These are phyloP conservation scores for Carex pumila DNA, from an alignment of 176 grass and related monocot species.

Conservation along the genomic window DNA sequence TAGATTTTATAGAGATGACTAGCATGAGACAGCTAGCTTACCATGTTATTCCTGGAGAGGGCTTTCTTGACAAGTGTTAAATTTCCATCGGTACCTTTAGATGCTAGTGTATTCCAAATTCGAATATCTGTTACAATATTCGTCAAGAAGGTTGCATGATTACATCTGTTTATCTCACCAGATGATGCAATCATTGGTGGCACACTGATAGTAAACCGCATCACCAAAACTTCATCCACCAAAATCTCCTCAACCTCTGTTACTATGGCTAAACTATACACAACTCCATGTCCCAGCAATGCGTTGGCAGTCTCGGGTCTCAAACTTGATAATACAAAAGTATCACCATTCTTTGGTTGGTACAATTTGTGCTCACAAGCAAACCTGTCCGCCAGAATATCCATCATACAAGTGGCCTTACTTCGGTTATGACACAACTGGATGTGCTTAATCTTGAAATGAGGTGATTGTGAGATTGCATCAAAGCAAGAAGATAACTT, in stretches of 20 bases:
- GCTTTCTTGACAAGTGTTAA: slow-evolving; percentile 46
- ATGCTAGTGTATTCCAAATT: slow-evolving; percentile 49
- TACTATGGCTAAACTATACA: slow-evolving; percentile 35
- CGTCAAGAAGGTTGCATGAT: slow-evolving; percentile 40
- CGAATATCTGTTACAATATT: slow-evolving; percentile 47
- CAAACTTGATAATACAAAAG: slow-evolving; percentile 21
- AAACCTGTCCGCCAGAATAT: background rate
- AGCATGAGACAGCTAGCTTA: slow-evolving; percentile 4
- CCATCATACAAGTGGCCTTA: background rate
- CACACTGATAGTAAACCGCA: slow-evolving; percentile 49
- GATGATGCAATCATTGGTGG: background rate
- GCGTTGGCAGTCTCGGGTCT: slow-evolving; percentile 25
- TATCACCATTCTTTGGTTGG: slow-evolving; percentile 28
- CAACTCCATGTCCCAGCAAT: background rate
- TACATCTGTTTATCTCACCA: slow-evolving; percentile 16
- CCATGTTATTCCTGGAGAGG: slow-evolving; percentile 32
- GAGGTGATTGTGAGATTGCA: slow-evolving; percentile 19
- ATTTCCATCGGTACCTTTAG: slow-evolving; percentile 28
- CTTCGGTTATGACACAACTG: slow-evolving; percentile 1
- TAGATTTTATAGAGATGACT: background rate
- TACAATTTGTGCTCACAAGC: slow-evolving; percentile 10
- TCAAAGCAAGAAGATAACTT: slow-evolving; percentile 34
- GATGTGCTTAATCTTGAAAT: slow-evolving; percentile 23
- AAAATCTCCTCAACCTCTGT: slow-evolving; percentile 28
- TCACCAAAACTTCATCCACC: slow-evolving; percentile 37